Conservation (phyloP, 2,329 filamentous ascomycete species). For the Talaromyces sp. region DNA sequence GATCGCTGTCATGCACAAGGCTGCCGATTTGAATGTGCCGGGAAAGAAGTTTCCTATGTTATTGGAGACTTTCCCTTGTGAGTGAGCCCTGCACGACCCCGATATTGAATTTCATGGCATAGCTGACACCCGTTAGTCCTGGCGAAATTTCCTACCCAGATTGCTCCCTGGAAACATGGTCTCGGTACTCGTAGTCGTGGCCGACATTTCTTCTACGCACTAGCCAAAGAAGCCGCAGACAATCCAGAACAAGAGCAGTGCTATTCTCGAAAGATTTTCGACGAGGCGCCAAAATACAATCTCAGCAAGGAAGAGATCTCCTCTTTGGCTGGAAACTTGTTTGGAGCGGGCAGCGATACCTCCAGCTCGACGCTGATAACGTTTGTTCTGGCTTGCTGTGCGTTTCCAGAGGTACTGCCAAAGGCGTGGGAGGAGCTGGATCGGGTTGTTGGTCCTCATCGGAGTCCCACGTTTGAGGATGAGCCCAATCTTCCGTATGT, state of each 20-base stretch:
- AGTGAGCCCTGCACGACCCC: background rate
- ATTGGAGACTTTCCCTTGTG: conserved; percentile 52
- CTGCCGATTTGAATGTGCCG: conserved; percentile 54
- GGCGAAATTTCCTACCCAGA: conserved; percentile 47
- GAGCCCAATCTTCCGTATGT: conserved; percentile 29
- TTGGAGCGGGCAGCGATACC: conserved; percentile 30
- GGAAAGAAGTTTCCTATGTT: conserved; percentile 57
- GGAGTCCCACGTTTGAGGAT: conserved; percentile 33
- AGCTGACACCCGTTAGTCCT: conserved; percentile 27
- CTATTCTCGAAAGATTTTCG: conserved; percentile 49
- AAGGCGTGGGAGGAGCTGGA: conserved; percentile 41
- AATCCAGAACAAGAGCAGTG: conserved; percentile 38
- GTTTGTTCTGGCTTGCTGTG: conserved; percentile 21
- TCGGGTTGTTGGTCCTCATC: conserved; percentile 30
- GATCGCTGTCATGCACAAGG: conserved; percentile 57
- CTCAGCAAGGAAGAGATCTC: conserved; percentile 47
- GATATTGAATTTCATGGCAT: background rate
- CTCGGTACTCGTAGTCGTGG: conserved; percentile 46
- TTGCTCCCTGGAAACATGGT: conserved; percentile 52
- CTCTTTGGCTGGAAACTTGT: conserved; percentile 45
- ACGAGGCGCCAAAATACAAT: conserved; percentile 46
- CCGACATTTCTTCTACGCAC: conserved; percentile 51
- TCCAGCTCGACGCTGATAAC: conserved; percentile 30
- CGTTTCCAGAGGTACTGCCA: conserved; percentile 31
- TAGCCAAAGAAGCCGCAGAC: conserved; percentile 50